These are phyloP conservation scores for Kondoa malvinella DNA, from an alignment of 768 basidiomycete genomes.

Conservation along the genomic window DNA sequence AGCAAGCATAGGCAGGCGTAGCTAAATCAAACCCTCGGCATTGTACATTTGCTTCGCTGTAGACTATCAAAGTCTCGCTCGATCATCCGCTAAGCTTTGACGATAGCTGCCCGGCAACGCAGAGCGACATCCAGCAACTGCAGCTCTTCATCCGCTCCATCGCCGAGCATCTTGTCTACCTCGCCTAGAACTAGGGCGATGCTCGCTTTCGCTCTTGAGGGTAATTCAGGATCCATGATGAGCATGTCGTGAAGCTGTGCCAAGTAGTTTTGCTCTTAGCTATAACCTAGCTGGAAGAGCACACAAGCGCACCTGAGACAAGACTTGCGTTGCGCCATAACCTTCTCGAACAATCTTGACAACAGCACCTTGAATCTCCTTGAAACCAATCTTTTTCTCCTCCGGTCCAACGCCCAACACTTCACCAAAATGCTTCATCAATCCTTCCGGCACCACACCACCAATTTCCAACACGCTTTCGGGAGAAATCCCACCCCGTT, in stretches of 20 bases:
- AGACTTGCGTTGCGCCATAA: constrained; percentile 74
- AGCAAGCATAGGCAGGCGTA: no score
- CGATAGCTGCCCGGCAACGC: constrained; percentile 45
- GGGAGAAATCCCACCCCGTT: constrained; percentile 92
- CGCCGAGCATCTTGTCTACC: constrained; percentile 86
- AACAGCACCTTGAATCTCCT: constrained; percentile 41
- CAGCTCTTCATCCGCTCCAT: constrained; percentile 92
- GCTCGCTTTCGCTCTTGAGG: constrained; percentile 58
- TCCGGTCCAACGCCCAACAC: constrained; percentile 36
- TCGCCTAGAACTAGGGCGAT: constrained; percentile 77
- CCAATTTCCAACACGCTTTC: constrained; percentile 52
- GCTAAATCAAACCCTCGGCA: no score
- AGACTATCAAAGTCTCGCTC: neutral
- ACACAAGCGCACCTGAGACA: constrained; percentile 57
- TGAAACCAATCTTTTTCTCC: constrained; percentile 49
- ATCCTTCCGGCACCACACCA: constrained; percentile 35
- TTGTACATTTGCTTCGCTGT: no score
- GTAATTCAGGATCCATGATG: constrained; percentile 61
- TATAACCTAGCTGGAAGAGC: neutral
- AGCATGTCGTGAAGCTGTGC: constrained; percentile 82
- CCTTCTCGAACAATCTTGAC: constrained; percentile 66
- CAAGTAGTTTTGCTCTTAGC: constrained; percentile 6
- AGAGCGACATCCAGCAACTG: constrained; percentile 84
- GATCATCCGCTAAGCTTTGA: constrained; percentile 4
- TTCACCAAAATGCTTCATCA: constrained; percentile 42